These are phyloP conservation scores for Candida taoyuanica DNA, from an alignment of 805 yeast genomes.

Conservation along the genomic window DNA sequence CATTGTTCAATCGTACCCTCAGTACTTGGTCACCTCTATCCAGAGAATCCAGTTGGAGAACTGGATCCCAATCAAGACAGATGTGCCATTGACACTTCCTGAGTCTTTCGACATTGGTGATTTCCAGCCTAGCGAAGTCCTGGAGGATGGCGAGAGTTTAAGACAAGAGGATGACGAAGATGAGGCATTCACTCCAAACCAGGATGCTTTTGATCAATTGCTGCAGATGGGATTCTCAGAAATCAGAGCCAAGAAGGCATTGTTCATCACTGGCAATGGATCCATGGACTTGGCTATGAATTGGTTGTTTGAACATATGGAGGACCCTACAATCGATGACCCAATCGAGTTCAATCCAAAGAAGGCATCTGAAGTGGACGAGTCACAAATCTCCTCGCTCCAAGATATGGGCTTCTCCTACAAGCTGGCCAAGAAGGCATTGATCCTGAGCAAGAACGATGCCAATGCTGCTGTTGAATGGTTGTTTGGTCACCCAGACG, in stretches of 20 bases:
- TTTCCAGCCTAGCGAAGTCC: slow-evolving; percentile 36
- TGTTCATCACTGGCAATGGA: slow-evolving; percentile 67
- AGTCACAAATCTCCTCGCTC: slow-evolving; percentile 43
- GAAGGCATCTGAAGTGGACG: slow-evolving; percentile 21
- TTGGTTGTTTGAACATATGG: slow-evolving; percentile 88
- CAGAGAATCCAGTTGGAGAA: slow-evolving; percentile 78
- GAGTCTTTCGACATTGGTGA: slow-evolving; percentile 44
- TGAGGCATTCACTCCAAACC: slow-evolving; percentile 49
- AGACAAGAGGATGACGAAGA: slow-evolving; percentile 22
- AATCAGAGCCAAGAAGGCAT: slow-evolving; percentile 58
- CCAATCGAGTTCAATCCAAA: slow-evolving; percentile 23
- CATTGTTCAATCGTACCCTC: slow-evolving; percentile 62
- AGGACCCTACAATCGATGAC: slow-evolving; percentile 71
- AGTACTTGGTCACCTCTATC: slow-evolving; percentile 64
- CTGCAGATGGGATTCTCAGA: slow-evolving; percentile 86
- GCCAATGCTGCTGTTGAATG: slow-evolving; percentile 83
- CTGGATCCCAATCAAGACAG: slow-evolving; percentile 86
- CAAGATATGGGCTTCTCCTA: slow-evolving; percentile 74
- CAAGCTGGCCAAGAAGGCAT: slow-evolving; percentile 67
- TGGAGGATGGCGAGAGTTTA: slow-evolving; percentile 36
- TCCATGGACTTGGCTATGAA: slow-evolving; percentile 73
- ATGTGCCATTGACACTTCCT: slow-evolving; percentile 60
- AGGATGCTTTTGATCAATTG: slow-evolving; percentile 48
- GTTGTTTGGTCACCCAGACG: slow-evolving; percentile 81
- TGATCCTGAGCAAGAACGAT: slow-evolving; percentile 53